Conservation (phyloP, 192 early-diverging fungal species). For the Phycomyces blakesleeanus region DNA sequence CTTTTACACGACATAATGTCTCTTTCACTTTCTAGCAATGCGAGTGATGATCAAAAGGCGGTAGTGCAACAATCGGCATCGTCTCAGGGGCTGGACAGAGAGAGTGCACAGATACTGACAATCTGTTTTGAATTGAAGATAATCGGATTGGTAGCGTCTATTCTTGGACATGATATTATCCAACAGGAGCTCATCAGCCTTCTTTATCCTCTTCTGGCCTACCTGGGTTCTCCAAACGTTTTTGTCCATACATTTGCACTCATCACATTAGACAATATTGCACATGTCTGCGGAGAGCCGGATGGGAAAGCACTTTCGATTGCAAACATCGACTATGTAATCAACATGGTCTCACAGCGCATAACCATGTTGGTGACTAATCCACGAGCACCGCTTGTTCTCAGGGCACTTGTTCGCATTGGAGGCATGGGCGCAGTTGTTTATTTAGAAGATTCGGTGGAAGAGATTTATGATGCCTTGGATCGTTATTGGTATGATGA, state of each 20-base stretch:
- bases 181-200: conserved; percentile 39
- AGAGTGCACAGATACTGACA: conserved; percentile 7
- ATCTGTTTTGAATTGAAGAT: conserved; percentile 26
- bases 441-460: conserved; percentile 50
- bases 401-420: conserved; percentile 46
- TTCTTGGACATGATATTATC: conserved; percentile 3
- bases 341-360: conserved; percentile 42
- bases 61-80: neutral
- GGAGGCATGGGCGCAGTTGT: conserved; percentile 38
- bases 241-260: conserved; percentile 39
- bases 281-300: conserved; percentile 32
- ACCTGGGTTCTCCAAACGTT: conserved; percentile 42
- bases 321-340: conserved; percentile 51
- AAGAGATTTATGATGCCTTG: conserved; percentile 55
- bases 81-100: neutral
- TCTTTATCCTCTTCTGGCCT: conserved; percentile 41
- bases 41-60: neutral
- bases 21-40: neutral
- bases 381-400: conserved; percentile 46
- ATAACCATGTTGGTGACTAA: conserved; percentile 37
- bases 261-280: conserved; percentile 40
- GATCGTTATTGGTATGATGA: conserved; percentile 48
- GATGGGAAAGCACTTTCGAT: conserved; percentile 37
- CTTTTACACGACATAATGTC: neutral
- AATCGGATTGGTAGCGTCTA: conserved; percentile 11